Conservation (phyloP, 2,329 filamentous ascomycete species). For the Dothiorella sarmentorum region DNA sequence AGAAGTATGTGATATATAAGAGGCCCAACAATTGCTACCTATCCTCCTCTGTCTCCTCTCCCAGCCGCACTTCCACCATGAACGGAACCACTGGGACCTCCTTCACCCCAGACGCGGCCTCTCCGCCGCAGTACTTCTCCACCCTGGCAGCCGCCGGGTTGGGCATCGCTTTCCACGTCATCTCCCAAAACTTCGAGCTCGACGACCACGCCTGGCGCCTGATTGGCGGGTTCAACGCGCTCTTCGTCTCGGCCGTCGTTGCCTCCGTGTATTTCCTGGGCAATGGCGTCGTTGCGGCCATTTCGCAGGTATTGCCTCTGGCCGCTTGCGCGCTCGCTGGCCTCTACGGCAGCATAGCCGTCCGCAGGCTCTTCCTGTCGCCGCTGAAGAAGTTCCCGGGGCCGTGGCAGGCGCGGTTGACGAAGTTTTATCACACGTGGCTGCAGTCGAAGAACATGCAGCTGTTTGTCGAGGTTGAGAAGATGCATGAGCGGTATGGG, state of each 20-base stretch:
- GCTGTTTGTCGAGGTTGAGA: constrained; percentile 11
- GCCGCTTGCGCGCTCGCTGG: constrained; percentile 4
- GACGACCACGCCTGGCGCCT: constrained; percentile 5
- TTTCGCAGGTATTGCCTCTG: neutral
- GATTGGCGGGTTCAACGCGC: neutral
- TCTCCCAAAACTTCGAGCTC: neutral
- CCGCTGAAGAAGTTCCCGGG: constrained; percentile 29
- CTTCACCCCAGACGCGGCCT: neutral
- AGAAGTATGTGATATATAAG: neutral
- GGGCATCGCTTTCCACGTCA: neutral
- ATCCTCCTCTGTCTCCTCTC: neutral
- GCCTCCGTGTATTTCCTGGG: neutral
- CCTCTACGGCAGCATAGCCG: constrained; percentile 32
- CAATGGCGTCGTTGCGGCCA: neutral
- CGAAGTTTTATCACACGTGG: constrained; percentile 9
- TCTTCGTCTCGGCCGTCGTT: neutral
- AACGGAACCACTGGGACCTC: neutral
- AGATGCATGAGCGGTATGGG: constrained; percentile 11
- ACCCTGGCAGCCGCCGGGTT: neutral
- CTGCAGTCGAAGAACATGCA: constrained; percentile 5
- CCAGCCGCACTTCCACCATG: neutral
- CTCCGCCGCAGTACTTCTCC: neutral
- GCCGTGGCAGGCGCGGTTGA: neutral
- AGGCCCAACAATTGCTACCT: too few relatives aligned
- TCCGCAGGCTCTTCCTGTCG: constrained; percentile 43